phyloP scores from a whole-genome alignment of 352 stramenopile species.

The Pythium inflatum region DNA sequence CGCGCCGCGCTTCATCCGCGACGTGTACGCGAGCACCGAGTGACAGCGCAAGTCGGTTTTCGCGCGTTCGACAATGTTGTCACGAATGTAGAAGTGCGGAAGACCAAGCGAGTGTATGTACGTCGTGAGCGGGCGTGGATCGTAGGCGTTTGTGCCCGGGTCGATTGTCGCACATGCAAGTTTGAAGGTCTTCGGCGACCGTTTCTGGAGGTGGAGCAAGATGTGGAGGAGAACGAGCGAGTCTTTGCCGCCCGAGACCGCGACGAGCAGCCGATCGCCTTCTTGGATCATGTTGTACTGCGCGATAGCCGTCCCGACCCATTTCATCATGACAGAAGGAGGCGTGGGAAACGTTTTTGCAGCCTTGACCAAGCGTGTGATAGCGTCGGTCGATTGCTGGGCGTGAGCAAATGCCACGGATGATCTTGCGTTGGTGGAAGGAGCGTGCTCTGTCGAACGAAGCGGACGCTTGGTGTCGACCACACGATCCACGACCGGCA shows the following conservation, averaged over 20 bases:
- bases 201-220: slow-evolving; percentile 90
- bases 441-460: slow-evolving; percentile 20
- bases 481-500: not conserved
- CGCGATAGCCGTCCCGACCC: slow-evolving; percentile 75
- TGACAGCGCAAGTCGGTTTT: slow-evolving; percentile 68
- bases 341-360: slow-evolving; percentile 47
- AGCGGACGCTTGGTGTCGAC: slow-evolving; percentile 30
- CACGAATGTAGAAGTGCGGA: slow-evolving; percentile 90
- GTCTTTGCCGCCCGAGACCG: slow-evolving; percentile 96
- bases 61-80: slow-evolving; percentile 82
- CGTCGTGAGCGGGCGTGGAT: slow-evolving; percentile 93
- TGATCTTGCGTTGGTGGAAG: slow-evolving; percentile 13
- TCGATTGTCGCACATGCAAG: slow-evolving; percentile 94
- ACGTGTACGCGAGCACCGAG: slow-evolving; percentile 92
- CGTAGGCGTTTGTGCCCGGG: slow-evolving; percentile 93
- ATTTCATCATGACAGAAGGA: slow-evolving; percentile 46
- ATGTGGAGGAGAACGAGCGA: slow-evolving; percentile 94
- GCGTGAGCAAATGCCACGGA: slow-evolving; percentile 23
- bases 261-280: slow-evolving; percentile 93
- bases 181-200: slow-evolving; percentile 91
- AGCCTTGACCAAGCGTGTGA: slow-evolving; percentile 33
- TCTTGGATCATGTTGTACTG: slow-evolving; percentile 94
- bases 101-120: slow-evolving; percentile 94
- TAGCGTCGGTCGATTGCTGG: slow-evolving; percentile 33
- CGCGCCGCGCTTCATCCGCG: slow-evolving; percentile 92